Conservation (phyloP, 2,329 filamentous ascomycete genomes). For the Lizonia empirigonia region DNA sequence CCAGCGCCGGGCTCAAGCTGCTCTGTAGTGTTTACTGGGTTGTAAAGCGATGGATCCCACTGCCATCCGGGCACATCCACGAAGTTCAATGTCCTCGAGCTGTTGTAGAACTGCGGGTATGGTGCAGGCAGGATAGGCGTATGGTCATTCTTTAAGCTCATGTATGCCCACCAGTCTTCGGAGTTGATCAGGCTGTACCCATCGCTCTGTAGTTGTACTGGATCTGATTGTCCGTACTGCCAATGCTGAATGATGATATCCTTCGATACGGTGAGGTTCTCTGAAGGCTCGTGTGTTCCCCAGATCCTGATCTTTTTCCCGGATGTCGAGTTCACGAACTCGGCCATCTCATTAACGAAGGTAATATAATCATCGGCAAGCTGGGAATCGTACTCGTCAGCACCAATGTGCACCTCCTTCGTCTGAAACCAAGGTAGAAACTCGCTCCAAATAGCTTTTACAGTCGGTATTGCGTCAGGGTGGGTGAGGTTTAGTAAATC, state of each 20-base stretch:
- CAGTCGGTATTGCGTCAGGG: constrained; percentile 44
- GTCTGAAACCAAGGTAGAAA: constrained; percentile 49
- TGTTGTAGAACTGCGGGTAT: constrained; percentile 57
- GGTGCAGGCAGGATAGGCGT: constrained; percentile 54
- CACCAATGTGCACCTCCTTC: constrained; percentile 48
- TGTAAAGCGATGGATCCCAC: constrained; percentile 55
- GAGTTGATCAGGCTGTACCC: constrained; percentile 54
- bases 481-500: constrained; percentile 46
- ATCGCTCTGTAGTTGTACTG: constrained; percentile 46
- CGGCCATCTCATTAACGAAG: constrained; percentile 47
- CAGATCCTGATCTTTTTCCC: constrained; percentile 45
- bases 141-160: constrained; percentile 61
- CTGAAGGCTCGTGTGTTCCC: constrained; percentile 54
- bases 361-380: constrained; percentile 47
- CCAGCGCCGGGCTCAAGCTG: constrained; percentile 43
- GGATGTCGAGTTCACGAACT: constrained; percentile 39
- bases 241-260: constrained; percentile 55
- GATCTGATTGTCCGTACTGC: constrained; percentile 57
- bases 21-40: constrained; percentile 50
- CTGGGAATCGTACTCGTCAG: constrained; percentile 45
- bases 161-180: constrained; percentile 61
- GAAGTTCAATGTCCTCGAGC: constrained; percentile 54
- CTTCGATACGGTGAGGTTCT: constrained; percentile 47
- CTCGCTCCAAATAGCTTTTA: constrained; percentile 47
- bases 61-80: constrained; percentile 51